phyloP scores from a whole-genome alignment of 2,329 filamentous ascomycete genomes.

The Cryphonectria japonica region DNA sequence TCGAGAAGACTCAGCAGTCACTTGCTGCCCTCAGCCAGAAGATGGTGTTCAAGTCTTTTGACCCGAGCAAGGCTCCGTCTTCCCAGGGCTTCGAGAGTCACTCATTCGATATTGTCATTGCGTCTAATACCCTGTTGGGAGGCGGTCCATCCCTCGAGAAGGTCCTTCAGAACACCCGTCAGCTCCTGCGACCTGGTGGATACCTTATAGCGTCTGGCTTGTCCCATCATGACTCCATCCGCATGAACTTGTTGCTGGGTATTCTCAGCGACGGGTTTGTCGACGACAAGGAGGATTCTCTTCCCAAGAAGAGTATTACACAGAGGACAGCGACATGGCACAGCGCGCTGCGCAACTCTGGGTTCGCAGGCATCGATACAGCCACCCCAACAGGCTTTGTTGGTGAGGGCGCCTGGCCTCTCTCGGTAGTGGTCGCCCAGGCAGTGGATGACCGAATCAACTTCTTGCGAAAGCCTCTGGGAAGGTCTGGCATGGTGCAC shows the following conservation, averaged over 20 bases:
- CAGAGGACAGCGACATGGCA: neutral
- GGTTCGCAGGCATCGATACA: constrained; percentile 36
- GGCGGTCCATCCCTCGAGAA: constrained; percentile 24
- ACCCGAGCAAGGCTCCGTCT: constrained; percentile 36
- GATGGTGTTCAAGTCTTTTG: constrained; percentile 25
- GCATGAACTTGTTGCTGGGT: neutral
- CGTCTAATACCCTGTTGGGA: constrained; percentile 38
- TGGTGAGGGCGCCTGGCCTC: constrained; percentile 10
- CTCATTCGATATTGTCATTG: constrained; percentile 39
- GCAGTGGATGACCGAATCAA: constrained; percentile 29
- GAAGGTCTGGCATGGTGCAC: neutral
- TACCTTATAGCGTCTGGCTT: neutral
- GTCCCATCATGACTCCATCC: neutral
- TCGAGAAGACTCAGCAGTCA: constrained; percentile 35
- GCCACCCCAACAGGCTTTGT: constrained; percentile 17
- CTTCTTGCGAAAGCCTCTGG: neutral
- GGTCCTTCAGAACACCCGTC: constrained; percentile 34
- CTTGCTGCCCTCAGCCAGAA: neutral
- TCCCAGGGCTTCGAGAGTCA: constrained; percentile 38
- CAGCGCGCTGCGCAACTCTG: constrained; percentile 32
- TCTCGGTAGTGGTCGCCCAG: constrained; percentile 31
- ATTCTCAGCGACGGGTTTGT: neutral
- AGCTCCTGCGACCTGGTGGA: constrained; percentile 38
- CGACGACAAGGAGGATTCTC: constrained; percentile 6
- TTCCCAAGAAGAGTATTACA: constrained; percentile 25